Evolutionary conservation across 2,329 filamentous ascomycete genomes (phyloP).

Genomic region (Aspergillus ochraceoroseus): DNA sequence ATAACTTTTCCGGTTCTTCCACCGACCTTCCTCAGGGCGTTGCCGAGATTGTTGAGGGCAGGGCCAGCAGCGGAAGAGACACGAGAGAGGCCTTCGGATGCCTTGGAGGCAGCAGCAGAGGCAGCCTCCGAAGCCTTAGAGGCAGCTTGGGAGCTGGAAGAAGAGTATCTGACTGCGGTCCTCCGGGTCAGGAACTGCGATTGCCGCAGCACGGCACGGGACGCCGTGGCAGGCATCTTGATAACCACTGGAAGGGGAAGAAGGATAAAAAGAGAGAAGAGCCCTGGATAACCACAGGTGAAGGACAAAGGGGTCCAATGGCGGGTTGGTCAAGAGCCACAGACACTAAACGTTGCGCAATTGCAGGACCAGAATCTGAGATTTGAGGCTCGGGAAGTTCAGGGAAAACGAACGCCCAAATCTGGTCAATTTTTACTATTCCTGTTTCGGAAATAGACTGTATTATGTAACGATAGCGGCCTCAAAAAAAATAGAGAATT

Average conservation of each 20-base stretch:
- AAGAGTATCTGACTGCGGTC: constrained; percentile 46
- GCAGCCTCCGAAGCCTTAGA: constrained; percentile 45
- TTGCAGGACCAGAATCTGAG: constrained; percentile 38
- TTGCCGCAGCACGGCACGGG: constrained; percentile 46
- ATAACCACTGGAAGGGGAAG: constrained; percentile 26
- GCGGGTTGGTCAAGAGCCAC: constrained; percentile 31
- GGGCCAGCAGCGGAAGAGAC: constrained; percentile 76
- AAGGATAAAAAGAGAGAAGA: constrained; percentile 28
- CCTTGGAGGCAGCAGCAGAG: constrained; percentile 53
- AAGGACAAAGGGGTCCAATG: constrained; percentile 40
- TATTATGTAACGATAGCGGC: no score
- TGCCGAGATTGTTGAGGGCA: constrained; percentile 62
- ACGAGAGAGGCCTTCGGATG: constrained; percentile 74
- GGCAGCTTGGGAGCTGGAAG: constrained; percentile 44
- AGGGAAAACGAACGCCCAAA: constrained; percentile 31
- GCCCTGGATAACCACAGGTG: constrained; percentile 28
- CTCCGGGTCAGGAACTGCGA: constrained; percentile 46
- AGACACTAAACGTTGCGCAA: constrained; percentile 31
- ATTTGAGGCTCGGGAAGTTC: constrained; percentile 41
- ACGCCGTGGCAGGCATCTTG: constrained; percentile 44
- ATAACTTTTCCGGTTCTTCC: constrained; percentile 77
- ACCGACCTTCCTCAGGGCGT: constrained; percentile 69
- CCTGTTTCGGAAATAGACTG: no score
- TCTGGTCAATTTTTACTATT: no score
- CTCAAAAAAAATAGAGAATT: no score